Conservation (phyloP, 768 basidiomycete species). For the Leccinum olivaceopallidum region DNA sequence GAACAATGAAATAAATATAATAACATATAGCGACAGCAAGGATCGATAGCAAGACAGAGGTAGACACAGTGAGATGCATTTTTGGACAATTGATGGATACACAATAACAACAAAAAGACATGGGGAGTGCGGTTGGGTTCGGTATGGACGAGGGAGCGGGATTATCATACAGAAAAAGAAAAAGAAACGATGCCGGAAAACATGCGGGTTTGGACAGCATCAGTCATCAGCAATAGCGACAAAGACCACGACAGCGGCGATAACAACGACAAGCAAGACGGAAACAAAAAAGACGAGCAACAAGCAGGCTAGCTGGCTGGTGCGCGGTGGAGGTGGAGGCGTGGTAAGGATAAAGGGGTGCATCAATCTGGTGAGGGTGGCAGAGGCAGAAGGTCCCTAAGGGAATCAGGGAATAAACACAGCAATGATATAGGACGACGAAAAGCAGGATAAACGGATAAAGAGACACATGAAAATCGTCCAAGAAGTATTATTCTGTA, state of each 20-base stretch:
- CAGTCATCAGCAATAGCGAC: not conserved
- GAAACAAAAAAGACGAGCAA: not conserved
- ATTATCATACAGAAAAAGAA: not conserved
- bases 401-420: conserved; percentile 13
- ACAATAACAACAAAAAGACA: not conserved
- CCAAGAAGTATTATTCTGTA: not conserved
- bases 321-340: not conserved
- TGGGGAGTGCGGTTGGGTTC: not conserved
- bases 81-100: not conserved
- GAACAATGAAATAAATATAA: not conserved
- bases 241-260: not conserved
- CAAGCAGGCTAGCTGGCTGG: not conserved
- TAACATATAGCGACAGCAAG: not conserved
- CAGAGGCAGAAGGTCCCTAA: not conserved
- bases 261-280: not conserved
- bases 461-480: not conserved
- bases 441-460: conserved; percentile 8
- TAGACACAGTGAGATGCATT: not conserved
- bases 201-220: not conserved
- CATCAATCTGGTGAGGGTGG: not conserved
- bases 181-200: not conserved
- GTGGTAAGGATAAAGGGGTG: not conserved
- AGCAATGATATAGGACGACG: conserved; percentile 16
- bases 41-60: not conserved
- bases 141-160: not conserved